Percentiles rank a stretch among this genome's conserved stretches.
Conservation (phyloP, 192 early-diverging fungal genomes). For the Backusella australiensis region DNA sequence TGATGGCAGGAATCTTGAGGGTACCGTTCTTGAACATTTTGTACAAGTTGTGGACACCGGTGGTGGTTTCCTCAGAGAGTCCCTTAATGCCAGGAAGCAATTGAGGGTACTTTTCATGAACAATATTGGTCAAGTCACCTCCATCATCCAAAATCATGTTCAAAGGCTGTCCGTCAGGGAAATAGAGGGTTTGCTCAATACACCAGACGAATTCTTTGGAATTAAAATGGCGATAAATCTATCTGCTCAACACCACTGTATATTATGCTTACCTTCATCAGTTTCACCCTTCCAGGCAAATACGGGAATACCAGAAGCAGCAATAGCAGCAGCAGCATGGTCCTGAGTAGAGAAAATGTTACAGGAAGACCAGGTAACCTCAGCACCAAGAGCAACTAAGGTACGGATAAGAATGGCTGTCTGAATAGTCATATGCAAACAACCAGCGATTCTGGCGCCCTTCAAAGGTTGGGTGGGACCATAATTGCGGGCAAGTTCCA, state of each 20-base stretch:
- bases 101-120: constrained; percentile 96
- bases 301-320: constrained; percentile 92
- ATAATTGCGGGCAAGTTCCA: constrained; percentile 91
- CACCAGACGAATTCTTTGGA: constrained; percentile 91
- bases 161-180: constrained; percentile 89
- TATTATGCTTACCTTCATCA: constrained; percentile 62
- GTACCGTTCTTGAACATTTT: constrained; percentile 95
- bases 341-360: constrained; percentile 97
- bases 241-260: background rate
- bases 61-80: constrained; percentile 99
- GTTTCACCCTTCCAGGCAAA: constrained; percentile 99
- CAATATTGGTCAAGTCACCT: constrained; percentile 93
- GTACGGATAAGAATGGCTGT: constrained; percentile 98
- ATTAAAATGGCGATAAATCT: background rate
- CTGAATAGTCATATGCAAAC: constrained; percentile 99
- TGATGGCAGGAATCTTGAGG: constrained; percentile 98
- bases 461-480: constrained; percentile 83
- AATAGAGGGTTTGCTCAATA: constrained; percentile 94
- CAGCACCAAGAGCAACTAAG: constrained; percentile 88
- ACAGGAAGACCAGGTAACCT: constrained; percentile 74
- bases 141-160: constrained; percentile 99
- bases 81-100: constrained; percentile 84
- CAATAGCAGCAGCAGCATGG: constrained; percentile 98
- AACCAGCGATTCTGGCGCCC: constrained; percentile 96
- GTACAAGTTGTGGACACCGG: constrained; percentile 99